Base-by-base conservation (phyloP, 78 protist species). In the Dictyostelium purpureum region DNA sequence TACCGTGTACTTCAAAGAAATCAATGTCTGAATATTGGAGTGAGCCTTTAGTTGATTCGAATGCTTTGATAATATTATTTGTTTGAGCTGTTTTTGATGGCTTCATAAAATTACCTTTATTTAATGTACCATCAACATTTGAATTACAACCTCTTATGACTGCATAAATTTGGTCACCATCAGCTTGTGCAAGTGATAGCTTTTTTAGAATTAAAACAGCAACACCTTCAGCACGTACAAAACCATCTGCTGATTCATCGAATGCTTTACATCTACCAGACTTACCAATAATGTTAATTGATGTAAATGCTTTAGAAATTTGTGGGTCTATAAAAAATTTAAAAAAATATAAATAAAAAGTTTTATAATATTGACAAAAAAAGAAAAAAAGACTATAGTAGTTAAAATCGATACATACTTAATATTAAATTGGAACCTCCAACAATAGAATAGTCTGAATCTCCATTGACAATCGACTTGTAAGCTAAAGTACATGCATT, bases 191-290 rank as follows among this genome's bases (percentile, higher is more conserved):
- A 11, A 49, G n/a, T 18, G 56, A 21, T 19, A 88, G 16, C 28
- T 31, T 49, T 7, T 87, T 43, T 33, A 97, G 73, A 12, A 97
- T 45, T 5, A 97, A 42, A 0, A 49, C 54, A 40, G 74, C 95
- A 11, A 43, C 73, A 43, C 97, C 98, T 79, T 97, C 98, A 26
- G 78, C 49, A 24, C 98, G 83, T 14, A 26, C 96, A 71, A 87
- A 97, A n/a, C 98, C 98, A 47, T 97, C 66, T 11, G 97, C 98
- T 3, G 37, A 2, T 19, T 75, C 42, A 59, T 96, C 98, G 54
- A 95, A 96, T 16, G 97, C 26, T 47, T 77, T 26, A 57, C 97
- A 96, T 11, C 65, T 69, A 11, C 94, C 97, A 21, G 9, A 16
- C 4, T 71, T 74, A 24, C 95, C 47, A 16, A 94, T 87, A 33